These are phyloP conservation scores for Pleurotus cornucopiae DNA, from an alignment of 768 basidiomycete species.

Conservation along the genomic window DNA sequence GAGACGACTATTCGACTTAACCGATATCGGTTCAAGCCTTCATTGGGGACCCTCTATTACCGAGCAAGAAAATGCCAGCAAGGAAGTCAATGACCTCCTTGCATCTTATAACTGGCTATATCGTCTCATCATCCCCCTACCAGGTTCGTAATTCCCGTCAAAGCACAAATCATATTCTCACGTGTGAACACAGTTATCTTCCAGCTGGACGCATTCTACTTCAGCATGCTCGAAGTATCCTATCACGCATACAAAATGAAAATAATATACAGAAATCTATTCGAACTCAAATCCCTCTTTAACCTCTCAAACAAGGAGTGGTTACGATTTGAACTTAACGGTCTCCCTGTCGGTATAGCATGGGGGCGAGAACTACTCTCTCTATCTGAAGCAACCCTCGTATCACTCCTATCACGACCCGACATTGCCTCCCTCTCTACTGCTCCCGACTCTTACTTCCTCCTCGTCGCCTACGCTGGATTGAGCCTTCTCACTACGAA, in stretches of 20 bases:
- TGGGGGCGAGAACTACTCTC: constrained; percentile 36
- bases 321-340: constrained; percentile 24
- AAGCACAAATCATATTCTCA: neutral
- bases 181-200: constrained; percentile 30
- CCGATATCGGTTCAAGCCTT: constrained; percentile 26
- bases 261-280: constrained; percentile 30
- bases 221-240: constrained; percentile 34
- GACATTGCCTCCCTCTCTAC: constrained; percentile 30
- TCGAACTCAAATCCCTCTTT: constrained; percentile 15
- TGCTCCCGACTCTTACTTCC: constrained; percentile 34
- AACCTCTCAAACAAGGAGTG: constrained; percentile 26
- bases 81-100: constrained; percentile 25
- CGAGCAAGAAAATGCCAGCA: constrained; percentile 27
- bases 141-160: constrained; percentile 25
- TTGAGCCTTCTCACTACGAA: constrained; percentile 39
- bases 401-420: constrained; percentile 24
- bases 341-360: constrained; percentile 24
- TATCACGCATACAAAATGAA: constrained; percentile 36
- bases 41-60: constrained; percentile 19
- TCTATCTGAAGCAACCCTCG: constrained; percentile 31
- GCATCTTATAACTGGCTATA: constrained; percentile 29
- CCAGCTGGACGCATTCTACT: constrained; percentile 37
- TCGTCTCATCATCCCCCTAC: constrained; percentile 31
- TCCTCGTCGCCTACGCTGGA: constrained; percentile 30
- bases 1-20: constrained; percentile 28